Conservation (phyloP, 257 asterid species). For the Cruciata laevipes region DNA sequence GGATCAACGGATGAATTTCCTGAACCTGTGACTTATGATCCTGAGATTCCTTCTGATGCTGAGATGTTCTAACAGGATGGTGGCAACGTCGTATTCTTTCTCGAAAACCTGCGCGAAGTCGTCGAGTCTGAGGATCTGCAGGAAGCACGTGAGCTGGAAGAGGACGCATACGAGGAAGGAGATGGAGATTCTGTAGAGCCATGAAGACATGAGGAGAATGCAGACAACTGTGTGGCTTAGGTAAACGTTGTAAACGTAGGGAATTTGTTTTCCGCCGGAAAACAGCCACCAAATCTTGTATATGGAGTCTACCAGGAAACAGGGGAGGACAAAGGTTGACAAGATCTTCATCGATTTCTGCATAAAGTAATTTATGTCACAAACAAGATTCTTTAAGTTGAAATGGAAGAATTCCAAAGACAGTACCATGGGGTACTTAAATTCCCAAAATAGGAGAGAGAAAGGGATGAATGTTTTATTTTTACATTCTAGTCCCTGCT, state of each 20-base stretch:
- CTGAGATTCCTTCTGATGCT: conserved; percentile 75
- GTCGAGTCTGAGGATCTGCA: conserved; percentile 68
- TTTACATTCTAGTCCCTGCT: no score
- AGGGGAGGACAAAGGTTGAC: conserved; percentile 73
- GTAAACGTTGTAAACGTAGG: conserved; percentile 52
- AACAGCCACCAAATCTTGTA: conserved; percentile 96
- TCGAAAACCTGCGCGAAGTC: conserved; percentile 79
- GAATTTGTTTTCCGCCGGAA: conserved; percentile 76
- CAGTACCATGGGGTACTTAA: no score
- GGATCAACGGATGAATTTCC: conserved; percentile 57
- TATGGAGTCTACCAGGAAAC: conserved; percentile 52
- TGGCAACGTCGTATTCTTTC: conserved; percentile 53
- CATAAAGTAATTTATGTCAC: conserved; percentile 1
- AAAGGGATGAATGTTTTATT: no score
- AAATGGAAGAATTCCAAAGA: no score
- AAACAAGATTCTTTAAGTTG: neutral
- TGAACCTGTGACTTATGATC: conserved; percentile 78
- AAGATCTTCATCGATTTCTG: conserved; percentile 87
- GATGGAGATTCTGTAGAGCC: conserved; percentile 77
- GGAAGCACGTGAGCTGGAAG: conserved; percentile 71
- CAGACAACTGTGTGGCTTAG: conserved; percentile 53
- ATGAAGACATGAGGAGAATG: conserved; percentile 56
- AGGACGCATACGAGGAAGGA: conserved; percentile 77
- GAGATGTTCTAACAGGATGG: conserved; percentile 73
- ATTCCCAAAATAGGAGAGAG: no score